phyloP scores from a whole-genome alignment of 2,329 filamentous ascomycete species.

The Phaeomoniella chlamydospora region DNA sequence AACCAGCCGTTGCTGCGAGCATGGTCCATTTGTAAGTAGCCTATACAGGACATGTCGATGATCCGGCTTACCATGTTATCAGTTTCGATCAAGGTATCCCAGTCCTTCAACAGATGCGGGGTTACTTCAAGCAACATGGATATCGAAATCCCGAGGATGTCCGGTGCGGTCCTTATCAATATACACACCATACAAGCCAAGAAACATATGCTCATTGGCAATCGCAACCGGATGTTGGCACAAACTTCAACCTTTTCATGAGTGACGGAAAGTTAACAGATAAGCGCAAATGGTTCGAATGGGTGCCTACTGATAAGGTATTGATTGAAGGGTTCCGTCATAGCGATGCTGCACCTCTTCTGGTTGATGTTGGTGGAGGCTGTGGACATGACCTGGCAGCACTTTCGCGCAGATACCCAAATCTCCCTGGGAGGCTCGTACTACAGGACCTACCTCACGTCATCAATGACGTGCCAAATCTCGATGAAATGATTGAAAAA shows the following conservation, averaged over 20 bases:
- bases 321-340: background rate
- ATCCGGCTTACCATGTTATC: too few relatives aligned
- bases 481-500: conserved; percentile 6
- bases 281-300: background rate
- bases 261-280: background rate
- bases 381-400: conserved; percentile 20
- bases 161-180: conserved; percentile 1
- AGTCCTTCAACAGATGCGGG: background rate
- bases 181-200: background rate
- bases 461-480: conserved; percentile 12
- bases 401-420: conserved; percentile 17
- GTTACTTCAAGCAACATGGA: background rate
- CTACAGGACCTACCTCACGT: conserved; percentile 24
- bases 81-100: conserved; percentile 2
- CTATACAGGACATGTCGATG: too few relatives aligned
- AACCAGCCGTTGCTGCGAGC: background rate
- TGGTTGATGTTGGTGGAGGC: conserved; percentile 26
- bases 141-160: background rate
- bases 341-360: conserved; percentile 3
- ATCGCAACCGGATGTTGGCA: background rate
- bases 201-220: conserved; percentile 1
- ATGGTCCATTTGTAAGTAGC: conserved; percentile 1
- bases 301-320: background rate
- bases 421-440: conserved; percentile 18
- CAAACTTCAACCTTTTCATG: conserved; percentile 2